Evolutionary conservation across 305 asterid genomes (phyloP), one percentile per base, ranked within the genome.

Genomic region (Caryopteris hybrid): DNA sequence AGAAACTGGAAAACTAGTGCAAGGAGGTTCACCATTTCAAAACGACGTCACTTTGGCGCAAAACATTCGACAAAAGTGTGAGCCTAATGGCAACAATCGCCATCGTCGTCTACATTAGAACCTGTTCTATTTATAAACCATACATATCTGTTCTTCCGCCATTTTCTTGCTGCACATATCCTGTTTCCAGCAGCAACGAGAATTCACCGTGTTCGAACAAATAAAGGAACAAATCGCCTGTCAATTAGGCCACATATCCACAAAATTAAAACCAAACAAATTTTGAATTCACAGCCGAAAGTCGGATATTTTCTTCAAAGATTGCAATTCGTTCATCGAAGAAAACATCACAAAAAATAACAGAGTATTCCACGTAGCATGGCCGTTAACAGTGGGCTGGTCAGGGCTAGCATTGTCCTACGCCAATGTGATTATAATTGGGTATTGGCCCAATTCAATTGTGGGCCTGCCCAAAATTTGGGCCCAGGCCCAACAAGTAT

Each of bases 371-470:
- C 90, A 88, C 33, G 77, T 79, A 0, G 95, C 95, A 11, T 88
- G 88, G 39, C 76, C 88, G 1, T 63, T 75, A 3, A 86, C 95
- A 0, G 72, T 84, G 23, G 95, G 95, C 2, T 90, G 92, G 8
- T 79, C 86, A 3, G 95, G 95, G 14, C 81, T 88, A 4, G 87
- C 90, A 0, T 25, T 80, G 60, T 87, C 80, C 16, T 88, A 88
- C 34, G 88, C 92, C 0, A 88, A 85, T 46, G 83, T 88, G 64
- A 82, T 85, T n/a, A n/a, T n/a, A n/a, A n/a, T n/a, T n/a, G n/a
- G n/a, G n/a, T n/a, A n/a, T n/a, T n/a, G n/a, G n/a, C n/a, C n/a
- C n/a, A n/a, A n/a, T n/a, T n/a, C n/a, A n/a, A n/a, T n/a, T n/a
- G n/a, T n/a, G n/a, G n/a, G n/a, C n/a, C n/a, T n/a, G n/a, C n/a